Conservation (phyloP, 1,284 basidiomycete species). For the Flammula alnicola region DNA sequence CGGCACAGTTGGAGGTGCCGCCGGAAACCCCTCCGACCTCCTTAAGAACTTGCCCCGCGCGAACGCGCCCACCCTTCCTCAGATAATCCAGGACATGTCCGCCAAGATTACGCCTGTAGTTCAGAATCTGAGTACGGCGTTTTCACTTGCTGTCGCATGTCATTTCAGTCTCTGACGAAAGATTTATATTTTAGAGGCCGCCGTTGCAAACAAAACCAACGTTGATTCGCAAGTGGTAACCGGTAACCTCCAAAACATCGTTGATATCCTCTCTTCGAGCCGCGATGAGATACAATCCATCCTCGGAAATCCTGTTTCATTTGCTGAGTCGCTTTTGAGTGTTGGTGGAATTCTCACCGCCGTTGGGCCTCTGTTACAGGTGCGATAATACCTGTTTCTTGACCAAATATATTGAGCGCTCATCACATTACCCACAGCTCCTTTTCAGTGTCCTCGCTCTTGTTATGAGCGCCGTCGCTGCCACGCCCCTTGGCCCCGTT, state of each 20-base stretch:
- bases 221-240: neutral
- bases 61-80: neutral
- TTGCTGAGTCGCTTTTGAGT: neutral
- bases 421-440: neutral
- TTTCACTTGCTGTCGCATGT: too few relatives aligned
- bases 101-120: neutral
- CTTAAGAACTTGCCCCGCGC: too few relatives aligned
- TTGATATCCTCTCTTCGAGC: neutral
- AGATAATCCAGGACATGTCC: neutral
- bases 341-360: neutral
- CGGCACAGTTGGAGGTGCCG: too few relatives aligned
- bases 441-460: neutral
- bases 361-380: constrained; percentile 1
- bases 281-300: neutral
- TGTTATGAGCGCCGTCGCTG: too few relatives aligned
- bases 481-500: constrained; percentile 1
- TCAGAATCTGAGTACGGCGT: constrained; percentile 1
- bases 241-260: neutral
- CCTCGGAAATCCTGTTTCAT: neutral
- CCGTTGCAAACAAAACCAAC: constrained; percentile 1
- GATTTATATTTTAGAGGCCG: neutral
- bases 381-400: neutral
- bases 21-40: too few relatives aligned
- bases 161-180: neutral
- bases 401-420: too few relatives aligned